Evolutionary conservation across 179 eudicot genomes (phyloP).

Genomic region (Silene vulgaris): DNA sequence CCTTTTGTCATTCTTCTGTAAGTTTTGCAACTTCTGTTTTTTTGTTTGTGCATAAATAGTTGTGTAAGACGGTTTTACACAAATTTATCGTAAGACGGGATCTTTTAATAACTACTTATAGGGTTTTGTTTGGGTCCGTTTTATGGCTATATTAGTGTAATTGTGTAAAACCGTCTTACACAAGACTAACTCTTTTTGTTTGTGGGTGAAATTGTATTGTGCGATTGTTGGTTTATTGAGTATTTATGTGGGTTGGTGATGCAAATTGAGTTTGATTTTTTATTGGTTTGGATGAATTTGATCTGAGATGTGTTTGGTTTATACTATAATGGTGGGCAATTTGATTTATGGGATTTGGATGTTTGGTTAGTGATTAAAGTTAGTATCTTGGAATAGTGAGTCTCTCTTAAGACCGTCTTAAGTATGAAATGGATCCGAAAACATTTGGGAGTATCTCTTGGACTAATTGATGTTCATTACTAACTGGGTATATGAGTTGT

Average conservation of each 20-base stretch:
- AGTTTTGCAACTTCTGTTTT: constrained; percentile 19
- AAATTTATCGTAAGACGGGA: too few species aligned
- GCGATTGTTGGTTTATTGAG: neutral
- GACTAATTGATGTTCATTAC: too few species aligned
- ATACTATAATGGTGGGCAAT: neutral
- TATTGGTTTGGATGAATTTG: neutral
- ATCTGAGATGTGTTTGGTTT: constrained; percentile 1
- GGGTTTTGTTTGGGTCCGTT: too few species aligned
- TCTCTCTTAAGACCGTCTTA: too few species aligned
- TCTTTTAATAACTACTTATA: too few species aligned
- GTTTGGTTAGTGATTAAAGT: neutral
- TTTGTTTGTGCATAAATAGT: neutral
- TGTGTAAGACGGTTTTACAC: too few species aligned
- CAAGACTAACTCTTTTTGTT: too few species aligned
- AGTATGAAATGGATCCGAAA: too few species aligned
- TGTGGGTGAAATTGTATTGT: neutral
- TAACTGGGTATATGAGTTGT: too few species aligned
- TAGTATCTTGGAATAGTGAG: neutral
- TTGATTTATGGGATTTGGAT: neutral
- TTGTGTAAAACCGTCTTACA: too few species aligned
- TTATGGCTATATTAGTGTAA: too few species aligned
- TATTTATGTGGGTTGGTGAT: neutral
- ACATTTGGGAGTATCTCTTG: too few species aligned
- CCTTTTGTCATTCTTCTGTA: constrained; percentile 92
- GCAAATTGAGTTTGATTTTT: constrained; percentile 1